Evolutionary conservation across 2,329 filamentous ascomycete species (phyloP), one percentile per base, ranked within the genome.

Genomic region (Aspergillus brunneoviolaceus): DNA sequence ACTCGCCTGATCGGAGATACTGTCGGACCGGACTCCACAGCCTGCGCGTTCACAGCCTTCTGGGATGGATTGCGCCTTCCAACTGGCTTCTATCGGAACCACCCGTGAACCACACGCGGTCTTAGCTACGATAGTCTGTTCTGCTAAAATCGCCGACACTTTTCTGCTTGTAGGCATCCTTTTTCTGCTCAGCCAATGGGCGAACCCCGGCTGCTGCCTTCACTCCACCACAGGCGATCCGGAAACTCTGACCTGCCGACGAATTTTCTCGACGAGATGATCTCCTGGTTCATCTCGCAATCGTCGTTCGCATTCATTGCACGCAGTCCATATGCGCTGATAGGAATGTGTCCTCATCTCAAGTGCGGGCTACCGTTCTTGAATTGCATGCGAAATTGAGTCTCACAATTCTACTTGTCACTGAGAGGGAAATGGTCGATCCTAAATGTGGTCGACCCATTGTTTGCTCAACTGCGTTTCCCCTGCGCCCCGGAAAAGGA

Each of bases 121-220:
- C 53, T 55, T 55, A 55, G 42, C 53, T 49, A 55, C 27, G 11
- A 55, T 55, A 48, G 53, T 55, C 53, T 45, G 25, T 45, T 47
- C 19, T 45, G 29, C 53, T 55, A 55, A 55, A 33, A 2, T 48
- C 53, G 53, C 42, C 53, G 42, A n/a, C 39, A 45, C 16, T 45
- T 16, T 12, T 45, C 39, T 45, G 16, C 27, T 55, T 47, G 42
- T 55, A 48, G 39, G 25, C 27, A 48, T 33, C 53, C 53, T 55
- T 25, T 25, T 47, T 49, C 42, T 31, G 27, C 16, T 4, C 39
- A 23, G 7, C 53, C 53, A 55, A 55, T 55, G 19, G 53, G 42
- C 31, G 42, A 4, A 4, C 12, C n/a, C 53, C 53, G 53, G 53
- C 45, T 33, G 42, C 11, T 12, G 16, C 14, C 48, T 35, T 19